A percentile compares a stretch with the other conserved stretches of the same genome.
Evolutionary conservation across 805 yeast species (phyloP).

Genomic region (Yarrowia sp.): DNA sequence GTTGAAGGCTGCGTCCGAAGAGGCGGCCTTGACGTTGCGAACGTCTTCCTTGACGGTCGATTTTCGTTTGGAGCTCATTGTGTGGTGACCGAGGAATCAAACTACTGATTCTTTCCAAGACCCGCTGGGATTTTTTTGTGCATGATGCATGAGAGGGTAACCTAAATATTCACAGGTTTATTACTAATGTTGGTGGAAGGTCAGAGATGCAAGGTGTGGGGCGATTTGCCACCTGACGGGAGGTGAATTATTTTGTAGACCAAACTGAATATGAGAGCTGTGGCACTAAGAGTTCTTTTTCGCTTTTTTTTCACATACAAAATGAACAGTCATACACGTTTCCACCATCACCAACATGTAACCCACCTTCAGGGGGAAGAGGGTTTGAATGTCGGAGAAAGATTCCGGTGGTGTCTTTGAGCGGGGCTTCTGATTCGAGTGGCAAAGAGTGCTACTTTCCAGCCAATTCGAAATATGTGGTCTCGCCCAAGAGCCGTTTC

Average conservation of each 20-base stretch:
- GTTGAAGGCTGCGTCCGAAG: slow-evolving; percentile 55
- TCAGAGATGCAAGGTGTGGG: neutral
- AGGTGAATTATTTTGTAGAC: neutral
- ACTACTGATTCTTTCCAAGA: neutral
- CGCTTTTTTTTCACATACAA: too few relatives aligned
- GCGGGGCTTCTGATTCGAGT: too few relatives aligned
- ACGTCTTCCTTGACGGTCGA: slow-evolving; percentile 18
- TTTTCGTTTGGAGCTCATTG: slow-evolving; percentile 34
- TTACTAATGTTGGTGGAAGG: slow-evolving; percentile 15
- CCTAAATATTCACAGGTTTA: slow-evolving; percentile 3
- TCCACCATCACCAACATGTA: too few relatives aligned
- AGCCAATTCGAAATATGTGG: too few relatives aligned
- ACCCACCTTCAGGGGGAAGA: too few relatives aligned
- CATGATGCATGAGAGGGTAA: slow-evolving; percentile 34
- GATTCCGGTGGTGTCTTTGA: too few relatives aligned
- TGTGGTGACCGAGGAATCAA: slow-evolving; percentile 15
- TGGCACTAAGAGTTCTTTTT: too few relatives aligned
- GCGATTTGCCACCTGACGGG: slow-evolving; percentile 10
- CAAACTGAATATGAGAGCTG: too few relatives aligned
- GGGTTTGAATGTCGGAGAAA: too few relatives aligned
- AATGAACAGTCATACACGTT: too few relatives aligned
- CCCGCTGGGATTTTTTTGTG: slow-evolving; percentile 32
- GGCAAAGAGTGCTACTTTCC: too few relatives aligned
- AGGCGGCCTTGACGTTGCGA: slow-evolving; percentile 18
- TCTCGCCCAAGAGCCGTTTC: too few relatives aligned